Conservation (phyloP, 2,329 filamentous ascomycete species). For the Neofusicoccum ribis region DNA sequence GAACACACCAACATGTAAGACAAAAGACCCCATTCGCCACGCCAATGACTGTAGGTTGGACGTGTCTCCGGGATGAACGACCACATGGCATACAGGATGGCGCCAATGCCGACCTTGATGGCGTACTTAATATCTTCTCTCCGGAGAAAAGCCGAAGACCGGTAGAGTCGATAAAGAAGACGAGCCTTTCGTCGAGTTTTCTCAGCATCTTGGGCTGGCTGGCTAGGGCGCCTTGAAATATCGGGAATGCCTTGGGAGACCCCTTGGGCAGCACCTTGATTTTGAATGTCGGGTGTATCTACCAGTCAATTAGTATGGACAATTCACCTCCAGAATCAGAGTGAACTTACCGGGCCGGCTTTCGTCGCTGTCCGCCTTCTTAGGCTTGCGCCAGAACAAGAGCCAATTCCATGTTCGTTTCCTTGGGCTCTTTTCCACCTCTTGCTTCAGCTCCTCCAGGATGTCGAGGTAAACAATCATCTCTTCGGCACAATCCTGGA, state of each 20-base stretch:
- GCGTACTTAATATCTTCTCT: slow-evolving; percentile 75
- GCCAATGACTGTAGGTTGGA: slow-evolving; percentile 80
- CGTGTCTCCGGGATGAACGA: slow-evolving; percentile 79
- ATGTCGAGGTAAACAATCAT: slow-evolving; percentile 80
- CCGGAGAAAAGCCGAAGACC: slow-evolving; percentile 56
- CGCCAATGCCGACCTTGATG: slow-evolving; percentile 89
- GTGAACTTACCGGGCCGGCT: slow-evolving; percentile 25
- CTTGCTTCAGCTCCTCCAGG: slow-evolving; percentile 76
- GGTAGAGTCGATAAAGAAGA: slow-evolving; percentile 48
- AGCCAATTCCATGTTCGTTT: slow-evolving; percentile 82
- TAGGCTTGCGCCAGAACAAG: slow-evolving; percentile 65
- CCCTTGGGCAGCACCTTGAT: slow-evolving; percentile 31
- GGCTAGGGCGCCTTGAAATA: slow-evolving; percentile 26
- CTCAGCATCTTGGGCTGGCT: background rate
- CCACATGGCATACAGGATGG: slow-evolving; percentile 83
- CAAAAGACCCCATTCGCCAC: slow-evolving; percentile 93
- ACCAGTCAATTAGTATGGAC: slow-evolving; percentile 20
- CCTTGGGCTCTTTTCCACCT: slow-evolving; percentile 62
- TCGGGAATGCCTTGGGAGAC: slow-evolving; percentile 38
- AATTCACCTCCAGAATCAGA: background rate
- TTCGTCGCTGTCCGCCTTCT: slow-evolving; percentile 23
- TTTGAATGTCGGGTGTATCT: slow-evolving; percentile 29
- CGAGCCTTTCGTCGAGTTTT: slow-evolving; percentile 26
- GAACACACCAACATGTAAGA: slow-evolving; percentile 98
- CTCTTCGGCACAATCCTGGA: slow-evolving; percentile 88